A percentile compares a stretch with the other conserved stretches of the same genome.
Conservation (phyloP, 2,329 filamentous ascomycete genomes). For the Neonectria ditissima region DNA sequence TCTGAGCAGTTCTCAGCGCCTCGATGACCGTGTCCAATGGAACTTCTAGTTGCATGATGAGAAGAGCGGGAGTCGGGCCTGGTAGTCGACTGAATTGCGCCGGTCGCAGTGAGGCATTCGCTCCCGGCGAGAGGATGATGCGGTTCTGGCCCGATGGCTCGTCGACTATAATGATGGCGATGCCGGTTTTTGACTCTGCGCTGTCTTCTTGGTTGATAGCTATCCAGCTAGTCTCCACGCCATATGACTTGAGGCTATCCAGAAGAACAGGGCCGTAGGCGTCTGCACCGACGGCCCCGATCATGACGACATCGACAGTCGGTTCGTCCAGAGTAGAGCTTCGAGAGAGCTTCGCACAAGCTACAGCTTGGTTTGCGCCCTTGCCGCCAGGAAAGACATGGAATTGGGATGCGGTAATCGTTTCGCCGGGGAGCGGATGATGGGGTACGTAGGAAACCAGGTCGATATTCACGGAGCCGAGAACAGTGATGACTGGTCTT, state of each 20-base stretch:
- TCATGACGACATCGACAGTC: slow-evolving; percentile 62
- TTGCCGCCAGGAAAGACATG: slow-evolving; percentile 75
- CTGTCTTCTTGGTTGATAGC: slow-evolving; percentile 49
- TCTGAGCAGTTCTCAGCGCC: slow-evolving; percentile 57
- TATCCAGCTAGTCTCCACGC: slow-evolving; percentile 55
- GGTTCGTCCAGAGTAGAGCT: slow-evolving; percentile 18
- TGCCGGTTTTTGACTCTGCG: slow-evolving; percentile 61
- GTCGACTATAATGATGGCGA: slow-evolving; percentile 70
- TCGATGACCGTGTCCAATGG: slow-evolving; percentile 64
- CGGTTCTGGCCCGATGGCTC: slow-evolving; percentile 66
- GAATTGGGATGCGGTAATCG: slow-evolving; percentile 74
- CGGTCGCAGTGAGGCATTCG: slow-evolving; percentile 54
- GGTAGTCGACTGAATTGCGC: slow-evolving; percentile 39
- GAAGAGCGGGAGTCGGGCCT: slow-evolving; percentile 60
- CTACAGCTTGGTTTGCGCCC: slow-evolving; percentile 81
- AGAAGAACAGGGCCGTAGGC: slow-evolving; percentile 62
- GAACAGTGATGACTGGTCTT: slow-evolving; percentile 45
- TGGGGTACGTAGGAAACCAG: slow-evolving; percentile 76
- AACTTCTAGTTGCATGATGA: slow-evolving; percentile 72
- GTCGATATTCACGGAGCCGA: slow-evolving; percentile 78
- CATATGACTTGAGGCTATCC: slow-evolving; percentile 58
- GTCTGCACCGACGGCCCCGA: slow-evolving; percentile 68
- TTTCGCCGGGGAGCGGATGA: slow-evolving; percentile 76
- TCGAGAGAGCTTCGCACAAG: slow-evolving; percentile 70
- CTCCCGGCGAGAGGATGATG: slow-evolving; percentile 67